A percentile compares a stretch with the other conserved stretches of the same genome.
These are phyloP conservation scores for Houttuynia cordata DNA, from an alignment of 164 flowering plant genomes.

Conservation along the genomic window DNA sequence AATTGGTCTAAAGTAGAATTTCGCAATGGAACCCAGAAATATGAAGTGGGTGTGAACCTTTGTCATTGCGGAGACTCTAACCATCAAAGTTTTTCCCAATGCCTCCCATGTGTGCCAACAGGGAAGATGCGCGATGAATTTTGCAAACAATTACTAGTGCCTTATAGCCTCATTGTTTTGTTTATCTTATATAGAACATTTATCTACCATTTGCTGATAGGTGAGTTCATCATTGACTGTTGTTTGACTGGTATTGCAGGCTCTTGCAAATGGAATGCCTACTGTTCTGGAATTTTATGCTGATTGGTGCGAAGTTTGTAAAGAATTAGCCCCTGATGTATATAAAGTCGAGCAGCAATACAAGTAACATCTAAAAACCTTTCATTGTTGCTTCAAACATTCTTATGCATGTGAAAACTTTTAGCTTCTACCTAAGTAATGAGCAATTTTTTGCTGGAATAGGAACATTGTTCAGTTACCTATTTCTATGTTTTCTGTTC, in stretches of 20 bases:
- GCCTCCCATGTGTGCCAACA: not conserved
- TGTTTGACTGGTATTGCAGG: constrained; percentile 26
- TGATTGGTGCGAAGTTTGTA: constrained; percentile 98
- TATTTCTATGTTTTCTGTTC: not conserved
- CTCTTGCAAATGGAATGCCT: constrained; percentile 85
- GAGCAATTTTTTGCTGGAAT: not conserved
- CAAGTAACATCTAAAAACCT: constrained; percentile 42
- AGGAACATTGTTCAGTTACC: not conserved
- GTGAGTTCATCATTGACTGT: not conserved
- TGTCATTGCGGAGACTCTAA: not conserved
- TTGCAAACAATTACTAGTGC: not conserved
- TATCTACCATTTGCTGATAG: too few relatives aligned
- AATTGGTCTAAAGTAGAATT: not conserved
- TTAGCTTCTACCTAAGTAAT: not conserved
- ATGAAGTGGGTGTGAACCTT: not conserved
- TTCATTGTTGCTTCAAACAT: not conserved
- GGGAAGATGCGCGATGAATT: too few relatives aligned
- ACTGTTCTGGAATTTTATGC: constrained; percentile 98
- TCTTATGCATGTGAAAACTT: not conserved
- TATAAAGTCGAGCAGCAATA: constrained; percentile 89
- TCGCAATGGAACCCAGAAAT: not conserved
- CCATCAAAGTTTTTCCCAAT: not conserved
- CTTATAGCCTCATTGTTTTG: not conserved
- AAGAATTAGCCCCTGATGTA: constrained; percentile 89
- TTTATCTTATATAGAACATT: not conserved